Base-by-base conservation (phyloP, 148 eudicot genomes). In the Tetragonia tetragonoides region DNA sequence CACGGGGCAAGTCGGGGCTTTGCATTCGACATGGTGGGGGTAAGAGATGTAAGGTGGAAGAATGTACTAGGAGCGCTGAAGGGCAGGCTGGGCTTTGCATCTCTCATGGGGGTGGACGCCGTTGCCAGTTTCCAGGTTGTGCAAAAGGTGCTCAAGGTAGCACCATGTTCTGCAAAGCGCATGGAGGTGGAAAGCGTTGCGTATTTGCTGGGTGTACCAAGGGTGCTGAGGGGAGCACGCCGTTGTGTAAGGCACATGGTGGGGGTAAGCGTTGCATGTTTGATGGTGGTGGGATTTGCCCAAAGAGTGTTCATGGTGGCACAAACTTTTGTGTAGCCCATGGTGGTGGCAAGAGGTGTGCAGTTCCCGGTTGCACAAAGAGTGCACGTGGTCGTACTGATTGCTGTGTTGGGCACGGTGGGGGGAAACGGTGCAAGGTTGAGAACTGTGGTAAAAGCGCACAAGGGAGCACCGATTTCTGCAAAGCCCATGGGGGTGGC, bases 141-240 rank as follows among this genome's bases (percentile, higher is more conserved):
- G 60, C 79, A 3, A 95, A 93, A 68, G 97, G 99, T 34, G 99
- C 99, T 4, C 97, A 95, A 61, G 99, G 99, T 3, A 91, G 97
- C 80, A 93, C 99, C 21, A 38, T 86, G 84, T 91, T 70, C 38
- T 95, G 99, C 70, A 95, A 93, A 60, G 97, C 99, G 3, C 99
- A 95, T 20, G 99, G 99, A 16, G 99, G 99, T 10, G 99, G 99
- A 12, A 93, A 93, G 68, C 88, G 97, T 4, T 95, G 99, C 76
- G 63, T 91, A 18, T 95, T 93, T 64, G 87, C 94, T 0, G 97
- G 97, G 34, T 95, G 99, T 78, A 90, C 89, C 0, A 95, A 93
- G 72, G 99, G 99, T 24, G 99, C 99, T 2, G 97, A 95, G 70
- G 99, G 99, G 57, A 95, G 99, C 82, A 95, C 99, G 0, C 97